Percentiles rank a stretch among this genome's conserved stretches.
Conservation (phyloP, 352 stramenopile genomes). For the Phytopythium oedochilum region DNA sequence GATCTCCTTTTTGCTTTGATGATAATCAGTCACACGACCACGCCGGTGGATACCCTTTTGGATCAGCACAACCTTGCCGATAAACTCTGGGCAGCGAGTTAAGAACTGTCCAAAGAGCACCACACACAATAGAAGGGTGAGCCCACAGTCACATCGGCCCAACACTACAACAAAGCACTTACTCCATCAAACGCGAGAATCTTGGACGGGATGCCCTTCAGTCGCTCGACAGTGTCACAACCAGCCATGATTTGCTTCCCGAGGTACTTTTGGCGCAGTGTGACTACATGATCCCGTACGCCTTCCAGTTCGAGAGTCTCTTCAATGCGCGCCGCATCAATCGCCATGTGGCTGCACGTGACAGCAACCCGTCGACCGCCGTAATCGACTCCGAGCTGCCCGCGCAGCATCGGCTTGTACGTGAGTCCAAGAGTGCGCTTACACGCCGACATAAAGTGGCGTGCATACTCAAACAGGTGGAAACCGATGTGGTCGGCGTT, state of each 20-base stretch:
- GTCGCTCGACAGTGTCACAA: slow-evolving; percentile 92
- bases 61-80: slow-evolving; percentile 76
- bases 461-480: slow-evolving; percentile 91
- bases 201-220: slow-evolving; percentile 97
- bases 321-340: slow-evolving; percentile 54
- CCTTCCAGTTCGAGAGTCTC: slow-evolving; percentile 31
- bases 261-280: slow-evolving; percentile 51
- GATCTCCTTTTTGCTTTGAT: slow-evolving; percentile 94
- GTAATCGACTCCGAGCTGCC: slow-evolving; percentile 93
- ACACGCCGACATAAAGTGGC: slow-evolving; percentile 91
- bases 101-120: slow-evolving; percentile 68
- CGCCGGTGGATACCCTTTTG: slow-evolving; percentile 75
- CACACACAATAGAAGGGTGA: background rate
- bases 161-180: background rate
- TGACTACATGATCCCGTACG: slow-evolving; percentile 49
- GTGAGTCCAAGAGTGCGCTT: slow-evolving; percentile 92
- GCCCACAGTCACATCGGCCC: background rate
- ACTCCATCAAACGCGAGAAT: slow-evolving; percentile 92
- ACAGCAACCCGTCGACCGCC: slow-evolving; percentile 92
- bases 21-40: slow-evolving; percentile 91
- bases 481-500: slow-evolving; percentile 92
- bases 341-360: slow-evolving; percentile 93
- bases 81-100: slow-evolving; percentile 72
- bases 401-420: slow-evolving; percentile 90
- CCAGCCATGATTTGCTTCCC: slow-evolving; percentile 89